Evolutionary conservation across 2,329 filamentous ascomycete genomes (phyloP).

Genomic region (Amauroascus niger): DNA sequence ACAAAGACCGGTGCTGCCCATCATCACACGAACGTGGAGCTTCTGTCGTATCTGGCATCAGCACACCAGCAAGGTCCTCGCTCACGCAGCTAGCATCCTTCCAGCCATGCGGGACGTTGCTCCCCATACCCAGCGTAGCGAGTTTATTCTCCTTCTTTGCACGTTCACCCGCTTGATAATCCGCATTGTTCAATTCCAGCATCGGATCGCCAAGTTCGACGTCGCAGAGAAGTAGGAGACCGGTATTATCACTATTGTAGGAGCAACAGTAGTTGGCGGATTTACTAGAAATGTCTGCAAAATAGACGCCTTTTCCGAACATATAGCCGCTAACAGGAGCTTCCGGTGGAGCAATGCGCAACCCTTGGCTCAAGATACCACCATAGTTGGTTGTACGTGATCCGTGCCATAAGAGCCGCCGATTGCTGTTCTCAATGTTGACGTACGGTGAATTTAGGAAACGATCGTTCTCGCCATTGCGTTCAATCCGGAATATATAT

Average conservation of each 20-base stretch:
- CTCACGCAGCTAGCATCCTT: slow-evolving; percentile 64
- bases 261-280: slow-evolving; percentile 67
- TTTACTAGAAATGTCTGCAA: slow-evolving; percentile 77
- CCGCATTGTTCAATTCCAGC: slow-evolving; percentile 49
- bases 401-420: slow-evolving; percentile 78
- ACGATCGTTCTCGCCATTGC: slow-evolving; percentile 59
- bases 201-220: slow-evolving; percentile 71
- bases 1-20: slow-evolving; percentile 6
- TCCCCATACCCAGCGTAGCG: slow-evolving; percentile 62
- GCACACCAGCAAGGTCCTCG: slow-evolving; percentile 54
- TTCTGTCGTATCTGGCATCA: slow-evolving; percentile 42
- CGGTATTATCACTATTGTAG: slow-evolving; percentile 54
- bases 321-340: slow-evolving; percentile 73
- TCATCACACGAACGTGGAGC: background rate
- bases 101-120: slow-evolving; percentile 57
- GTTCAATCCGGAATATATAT: slow-evolving; percentile 74
- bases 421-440: slow-evolving; percentile 49
- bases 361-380: slow-evolving; percentile 75
- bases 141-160: slow-evolving; percentile 52
- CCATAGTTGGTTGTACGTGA: slow-evolving; percentile 75
- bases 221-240: slow-evolving; percentile 71
- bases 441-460: slow-evolving; percentile 52
- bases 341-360: slow-evolving; percentile 73
- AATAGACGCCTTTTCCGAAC: slow-evolving; percentile 84
- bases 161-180: slow-evolving; percentile 54